Base-by-base conservation (phyloP, 805 yeast species). In the Hanseniaspora mollemarum region DNA sequence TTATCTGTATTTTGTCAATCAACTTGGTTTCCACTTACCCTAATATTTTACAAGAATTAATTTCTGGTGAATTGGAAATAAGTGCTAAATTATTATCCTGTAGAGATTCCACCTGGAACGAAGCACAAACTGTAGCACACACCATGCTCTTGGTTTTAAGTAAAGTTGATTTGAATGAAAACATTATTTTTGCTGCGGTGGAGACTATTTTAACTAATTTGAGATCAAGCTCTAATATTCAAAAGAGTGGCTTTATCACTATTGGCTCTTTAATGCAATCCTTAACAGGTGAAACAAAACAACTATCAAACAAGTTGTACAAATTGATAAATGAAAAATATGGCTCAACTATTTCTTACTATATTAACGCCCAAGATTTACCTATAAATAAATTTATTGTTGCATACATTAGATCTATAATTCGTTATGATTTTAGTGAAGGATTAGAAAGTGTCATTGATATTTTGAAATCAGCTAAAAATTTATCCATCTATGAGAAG, bases 121-220 rank as follows among this genome's bases (percentile, higher is more conserved):
- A 86, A 59, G 73, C 81, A 46, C 92, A 84, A 62, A 73, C 86
- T 53, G 81, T 95, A 18, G 87, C 90, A 1, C 90, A 85, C 63
- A 83, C 95, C 43, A 71, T 87, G 13, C 62, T 90, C 22, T 76
- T 90, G 0, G 95, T 90, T 2, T 71, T 92, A 37, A 70, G 76
- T 6, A 70, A 65, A 56, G 35, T 33, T 31, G 46, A 50, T n/a
- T 38, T 50, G 16, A 72, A 58, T 32, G 62, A 61, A 29, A 69
- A 72, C 13, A 75, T 83, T 15, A 65, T 78, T 16, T 65, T 73
- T 46, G 87, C 87, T 5, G 76, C 84, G 1, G 70, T 76, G 31
- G 77, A 74, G 54, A 77, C 83, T 1, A 73, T 83, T 24, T 65
- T 78, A 31, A 56, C 70, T 12, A 70, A 69, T 54, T 69, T 78